Base-by-base conservation (phyloP, 2,329 filamentous ascomycete species). In the Cladophialophora psammophila region DNA sequence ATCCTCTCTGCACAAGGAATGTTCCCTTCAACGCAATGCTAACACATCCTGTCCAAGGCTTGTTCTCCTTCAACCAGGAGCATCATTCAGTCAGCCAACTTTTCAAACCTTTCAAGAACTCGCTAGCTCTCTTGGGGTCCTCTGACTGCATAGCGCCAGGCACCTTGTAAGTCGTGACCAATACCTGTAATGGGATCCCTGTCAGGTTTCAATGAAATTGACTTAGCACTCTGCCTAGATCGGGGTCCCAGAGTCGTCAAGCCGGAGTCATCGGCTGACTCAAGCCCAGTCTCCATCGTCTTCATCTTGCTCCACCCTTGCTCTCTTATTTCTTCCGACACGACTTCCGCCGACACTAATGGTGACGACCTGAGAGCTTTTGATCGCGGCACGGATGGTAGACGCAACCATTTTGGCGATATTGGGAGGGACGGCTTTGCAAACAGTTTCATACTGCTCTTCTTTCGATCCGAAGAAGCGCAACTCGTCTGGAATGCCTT, bases 401-500 rank as follows among this genome's bases (percentile, higher is more conserved):
- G 65, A 12, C 31, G 52, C 66, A 12, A 65, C 42, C 38, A 52
- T 53, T 20, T 55, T 57, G n/a, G 63, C 38, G 5, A 71, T 34
- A 12, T 58, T 42, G 2, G 69, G 69, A 36, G 69, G 69, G 12
- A 71, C 32, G 5, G 69, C 67, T n/a, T 55, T 52, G 40, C 56
- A 66, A 2, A 71, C 60, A 26, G 56, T 45, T 10, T 64, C 36
- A 36, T 68, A 68, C 42, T 70, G 65, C 2, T 56, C 26, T 5
- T 52, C 61, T 4, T 31, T 48, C 1, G 68, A 56, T 26, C 63
- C 58, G 40, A 57, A 66, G 35, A 72, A 69, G 20, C 65, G 31
- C 35, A 71, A 71, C 26, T 72, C 64, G 42, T 72, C 70, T 2
- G 64, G 61, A 57, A 72, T 66, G 6, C 70, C 70, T 45, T 71